phyloP scores from a whole-genome alignment of 768 basidiomycete genomes.

The Mycena floridula region DNA sequence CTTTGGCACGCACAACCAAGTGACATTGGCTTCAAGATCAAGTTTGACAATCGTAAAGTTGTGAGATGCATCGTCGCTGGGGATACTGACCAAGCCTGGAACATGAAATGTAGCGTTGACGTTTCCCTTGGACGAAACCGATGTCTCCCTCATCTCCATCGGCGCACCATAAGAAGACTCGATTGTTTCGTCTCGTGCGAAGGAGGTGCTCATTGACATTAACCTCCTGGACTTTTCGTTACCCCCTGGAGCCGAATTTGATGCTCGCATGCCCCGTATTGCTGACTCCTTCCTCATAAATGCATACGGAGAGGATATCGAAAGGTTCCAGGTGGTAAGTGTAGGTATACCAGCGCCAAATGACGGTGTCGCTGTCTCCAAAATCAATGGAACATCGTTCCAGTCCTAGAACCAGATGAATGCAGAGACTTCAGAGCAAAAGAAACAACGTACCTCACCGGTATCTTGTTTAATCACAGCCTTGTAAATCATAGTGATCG shows the following conservation, averaged over 20 bases:
- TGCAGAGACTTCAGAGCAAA: background rate
- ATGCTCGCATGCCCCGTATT: background rate
- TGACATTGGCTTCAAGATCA: conserved; percentile 29
- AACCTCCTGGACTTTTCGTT: background rate
- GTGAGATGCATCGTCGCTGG: conserved; percentile 32
- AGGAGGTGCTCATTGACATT: background rate
- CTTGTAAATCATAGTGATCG: conserved; percentile 34
- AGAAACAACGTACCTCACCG: conserved; percentile 33
- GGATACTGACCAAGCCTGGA: conserved; percentile 35
- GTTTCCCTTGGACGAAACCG: conserved; percentile 30
- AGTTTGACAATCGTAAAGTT: conserved; percentile 36
- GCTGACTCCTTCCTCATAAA: background rate
- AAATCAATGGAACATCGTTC: conserved; percentile 33
- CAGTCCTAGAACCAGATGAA: conserved; percentile 25
- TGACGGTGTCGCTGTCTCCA: conserved; percentile 38
- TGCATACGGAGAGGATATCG: conserved; percentile 12
- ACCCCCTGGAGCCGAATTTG: background rate
- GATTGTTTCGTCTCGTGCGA: background rate
- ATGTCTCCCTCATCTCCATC: conserved; percentile 13
- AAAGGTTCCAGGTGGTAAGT: conserved; percentile 32
- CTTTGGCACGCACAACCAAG: conserved; percentile 37
- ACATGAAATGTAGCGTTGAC: conserved; percentile 35
- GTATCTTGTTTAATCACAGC: conserved; percentile 34
- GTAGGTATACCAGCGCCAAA: conserved; percentile 31
- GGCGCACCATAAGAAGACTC: background rate